These are phyloP conservation scores for Plectranthus barbatus DNA, from an alignment of 257 asterid species.

Conservation along the genomic window DNA sequence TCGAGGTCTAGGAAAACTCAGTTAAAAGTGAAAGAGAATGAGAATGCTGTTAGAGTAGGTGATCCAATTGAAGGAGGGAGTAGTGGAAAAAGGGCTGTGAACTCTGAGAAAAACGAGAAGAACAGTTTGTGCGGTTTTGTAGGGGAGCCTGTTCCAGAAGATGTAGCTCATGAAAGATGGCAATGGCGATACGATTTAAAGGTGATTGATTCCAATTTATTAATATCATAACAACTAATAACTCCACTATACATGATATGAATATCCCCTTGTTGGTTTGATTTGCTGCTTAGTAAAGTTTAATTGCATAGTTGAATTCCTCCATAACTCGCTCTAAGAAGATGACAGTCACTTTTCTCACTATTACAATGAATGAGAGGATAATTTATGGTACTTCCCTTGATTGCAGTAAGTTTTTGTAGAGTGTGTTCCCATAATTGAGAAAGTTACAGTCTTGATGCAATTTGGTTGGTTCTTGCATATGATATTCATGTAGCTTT, in stretches of 20 bases:
- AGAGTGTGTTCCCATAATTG: too few relatives aligned
- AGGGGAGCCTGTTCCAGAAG: conserved; percentile 70
- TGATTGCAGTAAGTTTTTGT: too few relatives aligned
- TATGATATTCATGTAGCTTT: not conserved
- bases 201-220: conserved; percentile 34
- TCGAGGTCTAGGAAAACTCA: conserved; percentile 40
- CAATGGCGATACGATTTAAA: conserved; percentile 85
- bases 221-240: too few relatives aligned
- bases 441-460: not conserved
- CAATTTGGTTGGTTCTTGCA: not conserved
- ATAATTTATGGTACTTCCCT: too few relatives aligned
- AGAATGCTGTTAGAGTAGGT: not conserved
- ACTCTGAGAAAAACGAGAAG: conserved; percentile 15
- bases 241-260: not conserved
- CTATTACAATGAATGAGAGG: too few relatives aligned
- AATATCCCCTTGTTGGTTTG: not conserved
- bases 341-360: too few relatives aligned
- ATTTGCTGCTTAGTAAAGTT: not conserved
- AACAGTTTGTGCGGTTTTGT: conserved; percentile 25
- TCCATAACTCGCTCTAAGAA: too few relatives aligned
- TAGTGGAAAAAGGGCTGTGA: not conserved
- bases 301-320: not conserved
- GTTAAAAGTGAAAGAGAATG: conserved; percentile 9
- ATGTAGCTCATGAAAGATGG: conserved; percentile 64
- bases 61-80: not conserved